phyloP scores from a whole-genome alignment of 352 stramenopile genomes.

The Peronosclerospora sorghi region DNA sequence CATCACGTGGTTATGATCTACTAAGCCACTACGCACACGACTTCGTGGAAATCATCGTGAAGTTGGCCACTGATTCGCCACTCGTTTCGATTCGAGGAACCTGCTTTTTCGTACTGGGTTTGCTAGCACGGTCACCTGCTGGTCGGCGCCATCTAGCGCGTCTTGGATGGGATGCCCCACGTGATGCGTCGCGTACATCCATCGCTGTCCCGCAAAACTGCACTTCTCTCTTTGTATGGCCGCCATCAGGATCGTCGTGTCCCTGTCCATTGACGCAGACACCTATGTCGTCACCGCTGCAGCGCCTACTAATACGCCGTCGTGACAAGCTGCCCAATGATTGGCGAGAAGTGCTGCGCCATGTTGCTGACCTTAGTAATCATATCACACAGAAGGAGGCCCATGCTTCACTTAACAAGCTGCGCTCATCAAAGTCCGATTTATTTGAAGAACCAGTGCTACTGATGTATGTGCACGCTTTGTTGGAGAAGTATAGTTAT shows the following conservation, averaged over 20 bases:
- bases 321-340: slow-evolving; percentile 55
- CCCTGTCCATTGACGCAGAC: slow-evolving; percentile 44
- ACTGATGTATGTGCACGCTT: slow-evolving; percentile 67
- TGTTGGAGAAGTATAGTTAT: slow-evolving; percentile 82
- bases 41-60: slow-evolving; percentile 80
- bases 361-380: slow-evolving; percentile 78
- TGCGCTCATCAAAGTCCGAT: slow-evolving; percentile 50
- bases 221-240: slow-evolving; percentile 76
- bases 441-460: slow-evolving; percentile 81
- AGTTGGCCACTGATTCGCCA: slow-evolving; percentile 69
- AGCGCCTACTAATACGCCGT: slow-evolving; percentile 37
- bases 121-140: slow-evolving; percentile 54
- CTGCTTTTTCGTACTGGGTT: slow-evolving; percentile 77
- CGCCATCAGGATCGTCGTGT: slow-evolving; percentile 19
- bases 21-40: slow-evolving; percentile 74
- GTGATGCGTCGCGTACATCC: slow-evolving; percentile 48
- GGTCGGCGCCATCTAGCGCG: slow-evolving; percentile 55
- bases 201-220: slow-evolving; percentile 77
- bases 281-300: slow-evolving; percentile 40
- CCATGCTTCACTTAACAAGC: slow-evolving; percentile 74
- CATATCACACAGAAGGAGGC: slow-evolving; percentile 86
- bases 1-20: slow-evolving; percentile 66
- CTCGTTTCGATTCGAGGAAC: slow-evolving; percentile 79
- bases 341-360: slow-evolving; percentile 67
- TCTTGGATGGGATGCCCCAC: slow-evolving; percentile 69